phyloP scores from a whole-genome alignment of 108 stramenopile species.

The Thalassiosira profunda region DNA sequence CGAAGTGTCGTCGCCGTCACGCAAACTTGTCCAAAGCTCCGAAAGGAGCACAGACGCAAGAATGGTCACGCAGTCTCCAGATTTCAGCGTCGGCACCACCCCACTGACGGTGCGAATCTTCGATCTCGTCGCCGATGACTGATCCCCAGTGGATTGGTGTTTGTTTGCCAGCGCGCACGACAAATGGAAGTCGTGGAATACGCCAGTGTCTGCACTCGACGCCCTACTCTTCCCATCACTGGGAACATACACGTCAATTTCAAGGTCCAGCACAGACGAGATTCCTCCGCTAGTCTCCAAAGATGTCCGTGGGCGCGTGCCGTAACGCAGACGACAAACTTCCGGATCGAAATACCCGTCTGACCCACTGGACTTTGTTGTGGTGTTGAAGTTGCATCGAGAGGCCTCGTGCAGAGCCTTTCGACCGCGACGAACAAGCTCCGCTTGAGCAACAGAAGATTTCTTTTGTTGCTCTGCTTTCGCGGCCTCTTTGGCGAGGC shows the following conservation, averaged over 20 bases:
- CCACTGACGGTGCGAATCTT: constrained; percentile 38
- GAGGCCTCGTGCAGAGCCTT: constrained; percentile 27
- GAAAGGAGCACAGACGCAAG: constrained; percentile 35
- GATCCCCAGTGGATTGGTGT: neutral
- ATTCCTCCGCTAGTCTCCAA: constrained; percentile 15
- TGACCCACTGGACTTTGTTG: neutral
- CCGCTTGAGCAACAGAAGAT: constrained; percentile 13
- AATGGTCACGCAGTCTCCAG: constrained; percentile 41
- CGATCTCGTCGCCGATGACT: neutral
- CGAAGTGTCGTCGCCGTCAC: constrained; percentile 6
- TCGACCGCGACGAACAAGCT: constrained; percentile 25
- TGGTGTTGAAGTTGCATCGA: neutral
- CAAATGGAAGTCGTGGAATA: constrained; percentile 42
- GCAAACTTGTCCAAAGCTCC: too few species aligned
- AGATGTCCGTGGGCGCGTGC: constrained; percentile 35
- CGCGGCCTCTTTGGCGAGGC: constrained; percentile 18
- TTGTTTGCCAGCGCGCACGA: constrained; percentile 24
- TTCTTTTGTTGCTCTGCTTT: constrained; percentile 21
- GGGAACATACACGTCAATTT: constrained; percentile 33
- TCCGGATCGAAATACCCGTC: constrained; percentile 6
- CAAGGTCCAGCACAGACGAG: constrained; percentile 41
- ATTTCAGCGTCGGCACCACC: constrained; percentile 30
- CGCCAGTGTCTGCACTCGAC: neutral
- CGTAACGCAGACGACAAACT: constrained; percentile 31
- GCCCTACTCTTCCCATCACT: neutral